Base-by-base conservation (phyloP, 1,139 yeast genomes). In the Suhomyces wounanorum region DNA sequence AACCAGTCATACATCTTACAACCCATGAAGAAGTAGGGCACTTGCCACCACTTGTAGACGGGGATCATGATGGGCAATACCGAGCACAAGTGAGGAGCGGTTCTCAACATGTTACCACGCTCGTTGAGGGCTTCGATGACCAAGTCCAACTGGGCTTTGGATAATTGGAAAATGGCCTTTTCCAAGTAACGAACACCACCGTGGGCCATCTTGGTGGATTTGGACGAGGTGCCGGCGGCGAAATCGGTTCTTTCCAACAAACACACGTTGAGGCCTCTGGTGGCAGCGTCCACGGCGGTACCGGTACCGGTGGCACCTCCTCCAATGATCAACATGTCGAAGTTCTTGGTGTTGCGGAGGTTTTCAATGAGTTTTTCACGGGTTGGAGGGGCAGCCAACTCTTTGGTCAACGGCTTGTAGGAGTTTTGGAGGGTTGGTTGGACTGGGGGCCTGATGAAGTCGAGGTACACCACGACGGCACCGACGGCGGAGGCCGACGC, bases 241-340 rank as follows among this genome's bases (percentile, higher is more conserved):
- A 87, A 92, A 72, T 92, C 98, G 58, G 83, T 84, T 65, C 87
- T 86, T 70, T 92, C 98, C 55, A 92, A 79, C 53, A 92, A 70
- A 51, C 96, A 90, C 43, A 91, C 97, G 65, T 89, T 88, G 59
- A 91, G 81, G 36, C 97, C 97, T 68, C 98, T 81, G 38, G 96
- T 83, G 18, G 88, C 83, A 36, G 97, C 97, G 70, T 92, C 98
- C 45, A 92, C 77, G 1, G 97, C 98, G 45, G 91, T 83, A 51
- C 98, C 98, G 8, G 97, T 76, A 57, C 98, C 98, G 17, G 95
- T 86, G 37, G 98, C 97, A 67, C 98, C 98, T 58, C 97, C 98
- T 52, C 98, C 98, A 58, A 92, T 85, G 57, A 92, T 78, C 58
- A 92, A 71, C 31, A 92, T 82, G 66, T 92, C 98, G 64, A 84